Base-by-base conservation (phyloP, 2,329 filamentous ascomycete genomes). In the Stromatinia cepivora region DNA sequence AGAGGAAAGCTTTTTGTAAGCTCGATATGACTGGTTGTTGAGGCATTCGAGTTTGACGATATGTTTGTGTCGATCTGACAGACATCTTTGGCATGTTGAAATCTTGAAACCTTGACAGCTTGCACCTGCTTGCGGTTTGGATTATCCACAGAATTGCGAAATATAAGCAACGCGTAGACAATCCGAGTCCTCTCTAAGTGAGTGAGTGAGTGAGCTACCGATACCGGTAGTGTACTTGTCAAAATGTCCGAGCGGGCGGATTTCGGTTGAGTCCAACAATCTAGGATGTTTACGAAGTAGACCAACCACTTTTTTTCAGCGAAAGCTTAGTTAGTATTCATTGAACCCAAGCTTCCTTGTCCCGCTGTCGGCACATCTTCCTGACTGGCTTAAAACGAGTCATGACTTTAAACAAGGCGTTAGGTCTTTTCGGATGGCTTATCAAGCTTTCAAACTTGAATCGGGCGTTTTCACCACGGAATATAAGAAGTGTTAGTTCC, bases 281-380 rank as follows among this genome's bases (percentile, higher is more conserved):
- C 31, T 56, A 36, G 34, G 34, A 56, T 36, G 42, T 28, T 63
- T 63, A 42, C 39, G 4, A 42, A 42, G 39, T 17, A 48, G 42
- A 45, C 42, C 50, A 66, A 42, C 42, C 52, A 57, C 39, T 57
- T 66, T 57, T 42, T 66, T 56, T 57, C 52, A 45, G 39, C 20
- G 28, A 11, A 66, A 56, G 63, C 46, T 66, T 57, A 42, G 39
- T 42, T 42, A 42, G 13, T 42, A 42, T 42, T 5, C 17, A 57
- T 66, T 46, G 13, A 45, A 31, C 11, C 50, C 48, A 66, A 66
- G 61, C 31, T 50, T 36, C 34, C 58, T 62, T 62, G 58, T 62
- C 42, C 42, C 42, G 58, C 42, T 22, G 25, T 62, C 28, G 10
- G 42, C 28, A 48, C 31, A 5, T 17, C 58, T 62, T 45, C 39